Evolutionary conservation across 176 grass and related monocot genomes (phyloP), one percentile per base, ranked within the genome.

Genomic region (Avena atlantica): DNA sequence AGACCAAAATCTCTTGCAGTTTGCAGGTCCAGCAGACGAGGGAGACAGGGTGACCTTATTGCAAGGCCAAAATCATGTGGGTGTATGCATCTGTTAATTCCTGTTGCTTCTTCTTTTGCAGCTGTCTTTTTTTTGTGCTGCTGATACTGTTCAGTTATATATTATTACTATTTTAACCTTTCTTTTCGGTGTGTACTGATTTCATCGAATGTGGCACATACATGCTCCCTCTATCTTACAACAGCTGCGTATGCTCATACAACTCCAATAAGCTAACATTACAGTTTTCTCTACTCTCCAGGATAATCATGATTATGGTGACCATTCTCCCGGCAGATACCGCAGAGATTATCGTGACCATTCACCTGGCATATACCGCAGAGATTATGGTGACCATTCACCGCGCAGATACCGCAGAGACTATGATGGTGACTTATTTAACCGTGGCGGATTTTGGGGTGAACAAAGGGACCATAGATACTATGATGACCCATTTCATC

Each of bases 191-290:
- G 27, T 25, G 2, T 61, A 6, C 78, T 40, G 21, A 63, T 80
- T 48, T 64, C 64, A 49, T 80, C 78, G 64, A 80, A 62, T 27
- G 78, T 17, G n/a, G 3, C 20, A 37, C 40, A 8, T 70, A 20
- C 81, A 11, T 49, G 14, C 74, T 53, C 10, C 45, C 79, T 67
- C 45, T 66, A 47, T 81, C 42, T 66, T 6, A 29, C 44, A 51
- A 31, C 14, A 66, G 29, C 44, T 40, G 37, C 1, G 42, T 4
- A 59, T 42, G 70, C n/a, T 5, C 47, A 75, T 14, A 8, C 19
- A 62, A 62, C 55, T 70, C 66, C 53, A 37, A 47, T 52, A 57
- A 68, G 74, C 24, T 70, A n/a, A 83, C 65, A 84, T 78, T 74
- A 40, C 10, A 47, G 49, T 74, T 85, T 9, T 45, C 79, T 75